phyloP scores from a whole-genome alignment of 306 rosid species.

The Quercus variabilis region DNA sequence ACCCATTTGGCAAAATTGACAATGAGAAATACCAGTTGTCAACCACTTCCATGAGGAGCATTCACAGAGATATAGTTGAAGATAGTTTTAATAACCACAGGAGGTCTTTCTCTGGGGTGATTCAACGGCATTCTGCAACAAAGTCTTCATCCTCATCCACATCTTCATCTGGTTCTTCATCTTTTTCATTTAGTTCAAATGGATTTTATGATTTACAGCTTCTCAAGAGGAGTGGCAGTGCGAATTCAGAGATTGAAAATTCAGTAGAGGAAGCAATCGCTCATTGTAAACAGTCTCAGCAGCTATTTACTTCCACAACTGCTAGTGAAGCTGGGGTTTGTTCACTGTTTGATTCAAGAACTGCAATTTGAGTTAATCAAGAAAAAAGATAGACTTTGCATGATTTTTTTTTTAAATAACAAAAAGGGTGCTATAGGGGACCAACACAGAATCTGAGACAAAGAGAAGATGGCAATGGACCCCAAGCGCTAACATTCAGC shows the following conservation, averaged over 20 bases:
- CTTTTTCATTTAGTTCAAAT: conserved; percentile 72
- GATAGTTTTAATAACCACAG: conserved; percentile 49
- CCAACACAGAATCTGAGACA: too few species aligned
- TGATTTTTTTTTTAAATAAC: background rate
- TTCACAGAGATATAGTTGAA: conserved; percentile 46
- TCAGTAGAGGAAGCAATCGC: conserved; percentile 96
- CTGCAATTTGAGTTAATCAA: conserved; percentile 36
- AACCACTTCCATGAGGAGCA: conserved; percentile 36
- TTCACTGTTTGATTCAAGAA: conserved; percentile 33
- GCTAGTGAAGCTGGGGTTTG: conserved; percentile 28
- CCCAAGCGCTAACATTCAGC: too few species aligned
- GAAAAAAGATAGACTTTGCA: conserved; percentile 28
- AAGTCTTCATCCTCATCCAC: conserved; percentile 50
- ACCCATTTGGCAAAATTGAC: conserved; percentile 45
- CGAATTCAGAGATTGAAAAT: conserved; percentile 62
- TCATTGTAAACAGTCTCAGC: conserved; percentile 79
- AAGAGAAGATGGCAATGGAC: too few species aligned
- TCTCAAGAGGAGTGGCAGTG: conserved; percentile 71
- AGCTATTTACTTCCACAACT: conserved; percentile 20
- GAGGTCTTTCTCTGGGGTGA: conserved; percentile 78
- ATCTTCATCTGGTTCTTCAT: conserved; percentile 76
- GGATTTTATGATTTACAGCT: conserved; percentile 51
- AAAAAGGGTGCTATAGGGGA: too few species aligned
- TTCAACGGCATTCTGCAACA: conserved; percentile 46
- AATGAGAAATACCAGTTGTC: conserved; percentile 36